A percentile compares a stretch with the other conserved stretches of the same genome.
Evolutionary conservation across 169 alveolate genomes (phyloP).

Genomic region (Eimeria praecox): DNA sequence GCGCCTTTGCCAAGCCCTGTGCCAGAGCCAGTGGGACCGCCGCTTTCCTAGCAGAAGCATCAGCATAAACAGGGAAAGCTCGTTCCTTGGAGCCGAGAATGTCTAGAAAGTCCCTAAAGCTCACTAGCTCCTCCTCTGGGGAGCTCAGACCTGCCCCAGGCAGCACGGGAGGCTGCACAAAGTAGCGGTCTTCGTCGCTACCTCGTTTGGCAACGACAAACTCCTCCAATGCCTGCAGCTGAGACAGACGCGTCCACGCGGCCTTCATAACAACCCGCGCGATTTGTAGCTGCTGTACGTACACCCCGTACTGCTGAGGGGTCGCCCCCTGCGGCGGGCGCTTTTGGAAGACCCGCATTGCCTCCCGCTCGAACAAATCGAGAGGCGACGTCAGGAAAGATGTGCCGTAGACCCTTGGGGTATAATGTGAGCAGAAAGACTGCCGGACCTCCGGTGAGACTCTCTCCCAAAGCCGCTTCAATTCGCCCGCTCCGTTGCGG

Average conservation of each 20-base stretch:
- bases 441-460: constrained; percentile 13
- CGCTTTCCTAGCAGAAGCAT: background rate
- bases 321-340: constrained; percentile 15
- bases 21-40: constrained; percentile 2
- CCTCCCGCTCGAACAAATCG: constrained; percentile 23
- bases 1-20: background rate
- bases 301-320: background rate
- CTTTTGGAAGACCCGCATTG: background rate
- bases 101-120: constrained; percentile 8
- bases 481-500: background rate
- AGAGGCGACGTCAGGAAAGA: constrained; percentile 4
- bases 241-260: background rate
- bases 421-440: background rate
- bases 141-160: background rate
- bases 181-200: background rate
- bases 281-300: constrained; percentile 6
- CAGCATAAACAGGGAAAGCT: background rate
- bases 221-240: background rate
- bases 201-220: background rate
- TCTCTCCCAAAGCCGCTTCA: constrained; percentile 14
- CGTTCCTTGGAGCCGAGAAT: background rate
- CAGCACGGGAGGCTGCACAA: background rate
- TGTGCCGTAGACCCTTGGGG: constrained; percentile 27
- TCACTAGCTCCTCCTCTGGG: constrained; percentile 1
- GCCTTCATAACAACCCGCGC: constrained; percentile 10